phyloP scores from a whole-genome alignment of 768 basidiomycete genomes.

The Mycena olivaceomarginata region DNA sequence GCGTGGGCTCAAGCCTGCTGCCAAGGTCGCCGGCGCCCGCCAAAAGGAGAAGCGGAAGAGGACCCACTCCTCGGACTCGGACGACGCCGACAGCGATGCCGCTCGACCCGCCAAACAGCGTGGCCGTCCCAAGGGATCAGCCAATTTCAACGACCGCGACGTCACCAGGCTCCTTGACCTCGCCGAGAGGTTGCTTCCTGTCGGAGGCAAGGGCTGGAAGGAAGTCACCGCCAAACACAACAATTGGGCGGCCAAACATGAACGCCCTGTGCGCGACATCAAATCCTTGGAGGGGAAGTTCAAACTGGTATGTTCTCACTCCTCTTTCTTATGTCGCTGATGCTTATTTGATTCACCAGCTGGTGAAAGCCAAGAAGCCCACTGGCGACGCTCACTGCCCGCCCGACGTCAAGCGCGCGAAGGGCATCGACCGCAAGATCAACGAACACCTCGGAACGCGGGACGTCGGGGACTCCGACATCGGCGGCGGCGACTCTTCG shows the following conservation, averaged over 20 bases:
- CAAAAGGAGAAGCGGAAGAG: slow-evolving; percentile 16
- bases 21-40: slow-evolving; percentile 12
- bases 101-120: neutral
- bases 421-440: neutral
- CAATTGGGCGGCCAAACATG: too few relatives aligned
- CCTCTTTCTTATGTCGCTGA: too few relatives aligned
- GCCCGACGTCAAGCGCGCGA: too few relatives aligned
- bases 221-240: neutral
- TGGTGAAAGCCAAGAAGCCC: too few relatives aligned
- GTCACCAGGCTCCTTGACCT: neutral
- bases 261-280: too few relatives aligned
- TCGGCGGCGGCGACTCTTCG: neutral
- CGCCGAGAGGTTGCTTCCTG: neutral
- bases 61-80: neutral
- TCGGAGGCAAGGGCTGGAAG: slow-evolving; percentile 3
- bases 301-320: too few relatives aligned
- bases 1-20: neutral
- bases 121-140: too few relatives aligned
- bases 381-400: too few relatives aligned
- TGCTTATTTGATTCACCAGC: too few relatives aligned
- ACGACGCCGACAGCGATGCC: neutral
- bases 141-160: neutral
- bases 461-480: neutral
- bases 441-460: neutral
- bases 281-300: too few relatives aligned